Percentiles rank a stretch among this genome's conserved stretches.
Evolutionary conservation across 2,329 filamentous ascomycete species (phyloP).

Genomic region (Trichophyton mentagrophytes): DNA sequence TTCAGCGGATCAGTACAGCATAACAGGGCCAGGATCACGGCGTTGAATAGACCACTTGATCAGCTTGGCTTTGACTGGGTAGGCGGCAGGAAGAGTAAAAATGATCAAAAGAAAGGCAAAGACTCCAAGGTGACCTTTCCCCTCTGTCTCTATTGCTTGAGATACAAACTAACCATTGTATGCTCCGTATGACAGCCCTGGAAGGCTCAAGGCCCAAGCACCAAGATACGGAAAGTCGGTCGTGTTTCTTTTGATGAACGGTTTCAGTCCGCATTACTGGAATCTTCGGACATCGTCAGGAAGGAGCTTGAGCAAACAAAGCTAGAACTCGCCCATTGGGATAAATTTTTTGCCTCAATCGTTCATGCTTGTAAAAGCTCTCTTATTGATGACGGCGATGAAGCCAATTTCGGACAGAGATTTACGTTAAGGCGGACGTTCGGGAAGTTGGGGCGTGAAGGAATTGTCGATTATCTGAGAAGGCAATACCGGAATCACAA

Average conservation of each 20-base stretch:
- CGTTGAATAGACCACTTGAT: not conserved
- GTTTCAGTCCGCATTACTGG: not conserved
- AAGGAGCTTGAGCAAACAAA: not conserved
- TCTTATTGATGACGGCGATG: not conserved
- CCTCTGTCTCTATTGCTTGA: not conserved
- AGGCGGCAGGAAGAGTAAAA: not conserved
- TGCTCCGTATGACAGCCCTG: not conserved
- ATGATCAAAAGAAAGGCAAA: not conserved
- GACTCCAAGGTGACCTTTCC: not conserved
- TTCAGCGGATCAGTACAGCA: not conserved
- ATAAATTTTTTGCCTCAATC: not conserved
- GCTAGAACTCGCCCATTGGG: not conserved
- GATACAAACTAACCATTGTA: not conserved
- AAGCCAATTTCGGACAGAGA: not conserved
- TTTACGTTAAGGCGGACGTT: not conserved
- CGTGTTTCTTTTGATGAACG: not conserved
- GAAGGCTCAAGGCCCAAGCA: not conserved
- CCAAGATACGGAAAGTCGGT: not conserved
- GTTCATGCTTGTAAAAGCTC: not conserved
- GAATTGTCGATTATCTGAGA: not conserved
- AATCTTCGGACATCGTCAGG: not conserved
- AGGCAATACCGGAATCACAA: conserved; percentile 54
- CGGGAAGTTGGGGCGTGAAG: not conserved
- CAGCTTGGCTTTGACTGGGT: not conserved
- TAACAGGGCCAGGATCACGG: not conserved